Percentiles rank a stretch among this genome's conserved stretches.
These are phyloP conservation scores for Blastocystis sp. DNA, from an alignment of 352 stramenopile genomes.

Conservation along the genomic window DNA sequence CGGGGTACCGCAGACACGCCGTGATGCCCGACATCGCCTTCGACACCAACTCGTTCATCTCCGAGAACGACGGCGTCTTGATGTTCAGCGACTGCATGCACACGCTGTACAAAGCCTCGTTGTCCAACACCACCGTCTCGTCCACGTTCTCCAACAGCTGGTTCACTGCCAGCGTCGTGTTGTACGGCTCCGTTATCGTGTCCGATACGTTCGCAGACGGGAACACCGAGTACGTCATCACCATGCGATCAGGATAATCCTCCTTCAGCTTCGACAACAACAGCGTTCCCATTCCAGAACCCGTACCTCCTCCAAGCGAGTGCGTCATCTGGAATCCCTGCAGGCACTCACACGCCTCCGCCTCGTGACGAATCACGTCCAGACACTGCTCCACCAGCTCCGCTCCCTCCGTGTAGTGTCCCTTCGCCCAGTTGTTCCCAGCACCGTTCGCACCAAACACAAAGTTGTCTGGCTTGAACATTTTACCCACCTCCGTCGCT, in stretches of 20 bases:
- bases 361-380: constrained; percentile 93
- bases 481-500: constrained; percentile 81
- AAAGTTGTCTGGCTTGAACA: constrained; percentile 98
- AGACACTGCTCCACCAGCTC: constrained; percentile 95
- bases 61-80: constrained; percentile 89
- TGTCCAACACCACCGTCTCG: constrained; percentile 97
- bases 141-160: constrained; percentile 98
- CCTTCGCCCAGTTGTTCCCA: constrained; percentile 98
- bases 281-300: constrained; percentile 93
- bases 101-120: constrained; percentile 99
- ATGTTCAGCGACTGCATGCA: constrained; percentile 98
- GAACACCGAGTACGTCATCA: constrained; percentile 96
- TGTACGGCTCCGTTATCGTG: constrained; percentile 98
- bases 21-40: constrained; percentile 94
- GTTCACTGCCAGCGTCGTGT: constrained; percentile 94
- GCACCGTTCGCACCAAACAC: constrained; percentile 93
- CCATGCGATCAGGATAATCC: constrained; percentile 95
- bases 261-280: constrained; percentile 95
- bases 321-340: constrained; percentile 98
- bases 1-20: constrained; percentile 91
- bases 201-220: constrained; percentile 90
- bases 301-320: constrained; percentile 94
- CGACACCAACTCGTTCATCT: constrained; percentile 96
- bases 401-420: constrained; percentile 94
- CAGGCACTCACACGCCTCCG: constrained; percentile 91